phyloP scores from a whole-genome alignment of 1,139 yeast genomes.

The Pneumocystis murina region DNA sequence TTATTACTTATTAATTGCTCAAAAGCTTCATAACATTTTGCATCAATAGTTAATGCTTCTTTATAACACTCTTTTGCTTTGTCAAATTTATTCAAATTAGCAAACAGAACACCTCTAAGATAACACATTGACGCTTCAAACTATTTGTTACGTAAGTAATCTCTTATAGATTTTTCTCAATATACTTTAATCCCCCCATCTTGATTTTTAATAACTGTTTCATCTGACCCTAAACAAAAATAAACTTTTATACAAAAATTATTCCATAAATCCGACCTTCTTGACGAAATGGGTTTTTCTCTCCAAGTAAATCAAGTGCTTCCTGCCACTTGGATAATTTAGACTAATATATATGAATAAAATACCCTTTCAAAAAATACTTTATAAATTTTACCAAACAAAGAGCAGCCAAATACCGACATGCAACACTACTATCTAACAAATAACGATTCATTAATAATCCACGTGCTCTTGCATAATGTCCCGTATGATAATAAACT shows the following conservation, averaged over 20 bases:
- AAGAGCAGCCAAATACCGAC: constrained; percentile 69
- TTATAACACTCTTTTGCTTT: constrained; percentile 75
- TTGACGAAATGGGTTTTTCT: constrained; percentile 49
- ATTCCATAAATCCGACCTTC: background rate
- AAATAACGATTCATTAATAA: constrained; percentile 30
- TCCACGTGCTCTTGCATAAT: constrained; percentile 65
- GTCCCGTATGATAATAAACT: constrained; percentile 60
- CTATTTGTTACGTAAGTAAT: constrained; percentile 34
- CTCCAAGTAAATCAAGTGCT: constrained; percentile 77
- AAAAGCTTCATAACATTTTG: constrained; percentile 87
- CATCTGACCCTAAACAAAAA: background rate
- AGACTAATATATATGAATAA: constrained; percentile 19
- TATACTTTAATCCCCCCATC: constrained; percentile 15
- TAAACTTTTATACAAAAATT: background rate
- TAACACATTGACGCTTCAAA: constrained; percentile 79
- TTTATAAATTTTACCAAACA: constrained; percentile 31
- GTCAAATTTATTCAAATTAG: constrained; percentile 72
- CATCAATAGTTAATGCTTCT: constrained; percentile 78
- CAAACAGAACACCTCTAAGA: constrained; percentile 68
- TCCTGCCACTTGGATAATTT: constrained; percentile 75
- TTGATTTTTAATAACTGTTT: constrained; percentile 8
- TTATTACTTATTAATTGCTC: constrained; percentile 61
- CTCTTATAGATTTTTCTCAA: background rate
- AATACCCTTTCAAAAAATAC: background rate
- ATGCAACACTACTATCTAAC: constrained; percentile 43